Base-by-base conservation (phyloP, 202 grass and related monocot genomes). In the Dendrocalamus latiflorus region DNA sequence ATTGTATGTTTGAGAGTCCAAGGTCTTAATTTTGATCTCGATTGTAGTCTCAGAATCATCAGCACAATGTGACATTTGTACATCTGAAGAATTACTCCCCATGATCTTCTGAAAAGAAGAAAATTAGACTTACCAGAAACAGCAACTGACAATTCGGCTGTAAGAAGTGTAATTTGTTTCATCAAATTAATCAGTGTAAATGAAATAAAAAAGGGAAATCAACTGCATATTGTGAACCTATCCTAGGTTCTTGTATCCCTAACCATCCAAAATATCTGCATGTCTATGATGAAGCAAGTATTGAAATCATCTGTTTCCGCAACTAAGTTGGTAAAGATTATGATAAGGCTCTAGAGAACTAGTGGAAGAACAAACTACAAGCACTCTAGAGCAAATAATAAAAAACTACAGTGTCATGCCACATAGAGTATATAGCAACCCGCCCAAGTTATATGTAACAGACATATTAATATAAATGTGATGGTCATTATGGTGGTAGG, bases 21-120 rank as follows among this genome's bases (percentile, higher is more conserved):
- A 86, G 6, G 96, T 99, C 86, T 99, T 99, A 59, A 99, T 93
- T 86, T 99, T 95, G 80, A 99, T 99, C 85, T 93, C 93, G 0
- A 99, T 91, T 67, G 89, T 89, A 72, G 88, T 92, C 81, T 92
- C 84, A 6, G 80, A 78, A 69, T 66, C 78, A 49, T 89, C 82
- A n/a, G 79, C 57, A 41, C 79, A 60, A 70, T 83, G 82, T 81
- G 83, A 48, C 70, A 89, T 86, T n/a, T 70, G 72, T 47, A 89
- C 78, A 88, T 94, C 85, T 49, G 78, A 77, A 80, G 58, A 60
- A 76, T 84, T 59, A 70, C 64, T 87, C 54, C 18, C 92, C 92
- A 94, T 94, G 26, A 47, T 85, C 70, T 84, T 59, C 77, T 81
- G 65, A 44, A 75, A 49, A 20, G 39, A 61, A 15, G 8, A 71